These are phyloP conservation scores for Dalbergia cultrata DNA, from an alignment of 306 rosid genomes.

Conservation along the genomic window DNA sequence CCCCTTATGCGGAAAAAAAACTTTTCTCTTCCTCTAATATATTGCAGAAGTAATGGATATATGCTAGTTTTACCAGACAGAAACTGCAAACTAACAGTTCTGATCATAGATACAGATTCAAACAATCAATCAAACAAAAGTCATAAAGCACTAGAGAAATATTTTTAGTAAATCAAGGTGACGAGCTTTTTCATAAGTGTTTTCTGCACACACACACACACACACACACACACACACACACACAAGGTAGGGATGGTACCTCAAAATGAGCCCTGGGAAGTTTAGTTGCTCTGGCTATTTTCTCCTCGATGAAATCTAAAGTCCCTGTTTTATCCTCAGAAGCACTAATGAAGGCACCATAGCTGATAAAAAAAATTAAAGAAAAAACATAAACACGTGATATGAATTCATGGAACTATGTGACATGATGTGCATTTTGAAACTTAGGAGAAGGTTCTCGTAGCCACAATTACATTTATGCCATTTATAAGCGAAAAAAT, in stretches of 20 bases:
- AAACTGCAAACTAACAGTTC: slow-evolving; percentile 1
- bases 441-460: slow-evolving; percentile 32
- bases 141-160: slow-evolving; percentile 18
- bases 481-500: slow-evolving; percentile 22
- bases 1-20: background rate
- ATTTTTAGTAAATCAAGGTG: background rate
- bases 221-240: background rate
- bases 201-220: background rate
- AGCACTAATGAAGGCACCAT: slow-evolving; percentile 79
- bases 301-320: slow-evolving; percentile 78
- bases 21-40: background rate
- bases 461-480: slow-evolving; percentile 19
- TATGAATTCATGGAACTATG: slow-evolving; percentile 29
- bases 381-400: slow-evolving; percentile 25
- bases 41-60: slow-evolving; percentile 13
- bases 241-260: slow-evolving; percentile 55
- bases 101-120: slow-evolving; percentile 20
- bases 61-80: slow-evolving; percentile 33
- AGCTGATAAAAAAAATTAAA: slow-evolving; percentile 59
- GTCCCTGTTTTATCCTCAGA: slow-evolving; percentile 71
- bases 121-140: slow-evolving; percentile 6
- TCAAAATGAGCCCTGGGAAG: slow-evolving; percentile 85
- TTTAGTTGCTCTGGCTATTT: slow-evolving; percentile 86
- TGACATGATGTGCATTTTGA: slow-evolving; percentile 18
- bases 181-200: slow-evolving; percentile 3